Evolutionary conservation across 495 filamentous ascomycete genomes (phyloP).

Genomic region (Glarea lozoyensis): DNA sequence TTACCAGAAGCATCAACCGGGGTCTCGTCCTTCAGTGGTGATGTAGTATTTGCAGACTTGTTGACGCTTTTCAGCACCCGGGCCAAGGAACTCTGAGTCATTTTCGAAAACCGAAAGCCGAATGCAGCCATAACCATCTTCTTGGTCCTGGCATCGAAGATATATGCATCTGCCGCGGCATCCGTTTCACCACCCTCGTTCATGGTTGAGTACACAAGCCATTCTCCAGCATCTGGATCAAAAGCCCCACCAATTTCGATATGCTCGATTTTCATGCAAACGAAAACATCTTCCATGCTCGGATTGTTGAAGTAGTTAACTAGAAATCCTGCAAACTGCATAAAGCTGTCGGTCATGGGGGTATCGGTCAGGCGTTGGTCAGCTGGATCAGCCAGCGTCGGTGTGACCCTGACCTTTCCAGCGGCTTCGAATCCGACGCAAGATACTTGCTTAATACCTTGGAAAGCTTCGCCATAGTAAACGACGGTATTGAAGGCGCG

Average conservation of each 20-base stretch:
- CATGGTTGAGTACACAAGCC: slow-evolving; percentile 7
- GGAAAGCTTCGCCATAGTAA: slow-evolving; percentile 34
- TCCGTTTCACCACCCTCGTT: not conserved
- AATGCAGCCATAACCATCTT: slow-evolving; percentile 16
- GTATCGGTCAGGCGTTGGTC: slow-evolving; percentile 19
- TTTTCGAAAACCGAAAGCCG: slow-evolving; percentile 13
- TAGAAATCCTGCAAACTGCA: slow-evolving; percentile 42
- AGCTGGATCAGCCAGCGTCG: slow-evolving; percentile 27
- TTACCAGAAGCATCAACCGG: no score
- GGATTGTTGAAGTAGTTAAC: slow-evolving; percentile 26
- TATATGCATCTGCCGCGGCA: not conserved
- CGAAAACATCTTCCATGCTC: not conserved
- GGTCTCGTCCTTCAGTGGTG: slow-evolving; percentile 11
- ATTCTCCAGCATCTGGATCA: not conserved
- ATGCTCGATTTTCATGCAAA: slow-evolving; percentile 30
- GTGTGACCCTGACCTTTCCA: slow-evolving; percentile 30
- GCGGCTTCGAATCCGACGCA: slow-evolving; percentile 33
- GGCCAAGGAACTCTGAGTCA: slow-evolving; percentile 8
- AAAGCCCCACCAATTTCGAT: not conserved
- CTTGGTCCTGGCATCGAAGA: slow-evolving; percentile 9
- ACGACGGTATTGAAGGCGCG: slow-evolving; percentile 34
- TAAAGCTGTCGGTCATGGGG: slow-evolving; percentile 26
- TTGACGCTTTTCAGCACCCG: slow-evolving; percentile 13
- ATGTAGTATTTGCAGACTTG: not conserved
- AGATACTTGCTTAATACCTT: slow-evolving; percentile 35